Conservation (phyloP, 106 monocot species). For the Ottelia alismoides region DNA sequence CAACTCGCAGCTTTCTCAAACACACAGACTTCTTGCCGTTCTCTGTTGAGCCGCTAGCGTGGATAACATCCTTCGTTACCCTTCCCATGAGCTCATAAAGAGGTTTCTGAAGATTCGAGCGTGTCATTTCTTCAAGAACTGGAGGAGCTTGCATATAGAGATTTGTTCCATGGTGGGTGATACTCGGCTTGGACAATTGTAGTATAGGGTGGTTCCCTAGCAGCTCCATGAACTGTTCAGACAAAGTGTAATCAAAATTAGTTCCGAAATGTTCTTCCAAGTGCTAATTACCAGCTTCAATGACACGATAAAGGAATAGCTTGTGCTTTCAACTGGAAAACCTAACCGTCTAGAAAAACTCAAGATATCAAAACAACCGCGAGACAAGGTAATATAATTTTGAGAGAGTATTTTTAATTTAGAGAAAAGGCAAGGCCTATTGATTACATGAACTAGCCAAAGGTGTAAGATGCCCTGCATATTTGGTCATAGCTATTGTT, state of each 20-base stretch:
- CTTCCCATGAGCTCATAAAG: constrained; percentile 60
- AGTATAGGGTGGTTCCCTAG: constrained; percentile 64
- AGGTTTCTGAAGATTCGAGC: constrained; percentile 51
- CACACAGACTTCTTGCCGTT: constrained; percentile 51
- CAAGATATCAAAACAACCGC: too few relatives aligned
- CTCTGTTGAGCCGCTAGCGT: constrained; percentile 50
- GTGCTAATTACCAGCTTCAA: too few relatives aligned
- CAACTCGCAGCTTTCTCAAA: constrained; percentile 62
- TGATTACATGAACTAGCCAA: too few relatives aligned
- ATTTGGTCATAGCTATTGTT: too few relatives aligned
- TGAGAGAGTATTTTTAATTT: too few relatives aligned
- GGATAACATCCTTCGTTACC: constrained; percentile 40
- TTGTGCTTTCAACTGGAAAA: too few relatives aligned
- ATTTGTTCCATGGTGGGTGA: constrained; percentile 62
- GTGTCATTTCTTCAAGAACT: constrained; percentile 87
- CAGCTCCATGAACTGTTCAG: constrained; percentile 63
- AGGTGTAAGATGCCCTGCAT: too few relatives aligned
- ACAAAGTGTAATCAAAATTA: background rate
- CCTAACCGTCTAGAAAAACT: too few relatives aligned
- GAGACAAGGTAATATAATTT: too few relatives aligned
- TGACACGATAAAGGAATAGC: too few relatives aligned
- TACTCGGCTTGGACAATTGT: constrained; percentile 50
- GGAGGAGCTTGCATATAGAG: constrained; percentile 93
- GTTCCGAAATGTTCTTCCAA: too few relatives aligned
- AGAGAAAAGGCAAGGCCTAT: too few relatives aligned